Percentiles rank a stretch among this genome's conserved stretches.
These are phyloP conservation scores for Cyathus striatus DNA, from an alignment of 768 basidiomycete genomes.

Conservation along the genomic window DNA sequence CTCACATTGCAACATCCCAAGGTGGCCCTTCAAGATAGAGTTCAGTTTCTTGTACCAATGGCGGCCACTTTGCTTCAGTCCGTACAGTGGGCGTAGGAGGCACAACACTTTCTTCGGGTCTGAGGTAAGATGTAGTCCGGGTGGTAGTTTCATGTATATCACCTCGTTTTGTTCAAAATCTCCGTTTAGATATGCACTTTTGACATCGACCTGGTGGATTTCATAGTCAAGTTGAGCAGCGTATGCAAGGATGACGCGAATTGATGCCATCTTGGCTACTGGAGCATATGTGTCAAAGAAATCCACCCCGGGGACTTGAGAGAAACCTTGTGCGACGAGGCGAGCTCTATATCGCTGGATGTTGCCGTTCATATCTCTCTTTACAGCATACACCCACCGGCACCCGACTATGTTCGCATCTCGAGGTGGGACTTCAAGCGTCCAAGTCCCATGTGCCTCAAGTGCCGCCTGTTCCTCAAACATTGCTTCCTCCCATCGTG, in stretches of 20 bases:
- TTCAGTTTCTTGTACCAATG: background rate
- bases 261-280: slow-evolving; percentile 12
- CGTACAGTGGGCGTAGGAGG: background rate
- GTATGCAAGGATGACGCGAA: slow-evolving; percentile 20
- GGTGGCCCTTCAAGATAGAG: background rate
- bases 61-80: background rate
- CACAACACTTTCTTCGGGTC: no score
- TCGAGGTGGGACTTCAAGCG: slow-evolving; percentile 2
- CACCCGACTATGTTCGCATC: slow-evolving; percentile 4
- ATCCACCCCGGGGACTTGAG: slow-evolving; percentile 31
- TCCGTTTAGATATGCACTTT: slow-evolving; percentile 13
- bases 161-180: slow-evolving; percentile 9
- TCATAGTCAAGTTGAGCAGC: slow-evolving; percentile 24
- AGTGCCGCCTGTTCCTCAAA: slow-evolving; percentile 5
- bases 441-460: slow-evolving; percentile 9
- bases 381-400: slow-evolving; percentile 10
- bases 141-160: slow-evolving; percentile 22
- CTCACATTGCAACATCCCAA: background rate
- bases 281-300: slow-evolving; percentile 22
- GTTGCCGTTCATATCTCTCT: slow-evolving; percentile 9
- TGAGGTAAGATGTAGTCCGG: no score
- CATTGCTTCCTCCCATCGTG: slow-evolving; percentile 9
- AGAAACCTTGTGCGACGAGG: slow-evolving; percentile 25
- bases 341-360: slow-evolving; percentile 22
- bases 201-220: slow-evolving; percentile 30